Evolutionary conservation across 306 rosid genomes (phyloP).

Genomic region (Heteromeles arbutifolia): DNA sequence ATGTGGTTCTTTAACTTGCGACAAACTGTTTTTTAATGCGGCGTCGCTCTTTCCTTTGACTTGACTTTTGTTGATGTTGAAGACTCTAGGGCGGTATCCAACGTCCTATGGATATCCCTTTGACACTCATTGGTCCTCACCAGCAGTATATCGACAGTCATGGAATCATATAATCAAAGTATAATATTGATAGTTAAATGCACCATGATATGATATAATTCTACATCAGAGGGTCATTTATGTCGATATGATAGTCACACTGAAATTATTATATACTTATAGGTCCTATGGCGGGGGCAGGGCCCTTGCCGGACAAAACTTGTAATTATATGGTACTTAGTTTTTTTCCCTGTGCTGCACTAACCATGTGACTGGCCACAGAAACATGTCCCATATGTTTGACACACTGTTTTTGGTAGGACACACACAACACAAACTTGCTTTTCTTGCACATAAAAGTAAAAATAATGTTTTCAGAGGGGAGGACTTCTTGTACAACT

Average conservation of each 20-base stretch:
- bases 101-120: no score
- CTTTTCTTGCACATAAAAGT: not conserved
- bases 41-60: no score
- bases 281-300: not conserved
- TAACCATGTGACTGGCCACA: slow-evolving; percentile 16
- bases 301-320: not conserved
- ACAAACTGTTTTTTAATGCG: no score
- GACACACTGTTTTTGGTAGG: not conserved
- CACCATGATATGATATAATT: no score
- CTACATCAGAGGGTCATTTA: not conserved
- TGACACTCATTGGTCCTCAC: no score
- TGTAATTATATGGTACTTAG: not conserved
- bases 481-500: not conserved
- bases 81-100: no score
- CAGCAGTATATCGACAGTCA: no score
- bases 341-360: not conserved
- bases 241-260: not conserved
- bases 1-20: no score
- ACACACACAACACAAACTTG: not conserved
- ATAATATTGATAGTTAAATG: not conserved
- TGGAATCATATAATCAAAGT: no score
- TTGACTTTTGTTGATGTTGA: no score
- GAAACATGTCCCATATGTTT: slow-evolving; percentile 11
- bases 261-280: no score
- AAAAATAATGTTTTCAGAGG: not conserved